Conservation (phyloP, 129 eudicot genomes). For the Oenanthe sinensis region DNA sequence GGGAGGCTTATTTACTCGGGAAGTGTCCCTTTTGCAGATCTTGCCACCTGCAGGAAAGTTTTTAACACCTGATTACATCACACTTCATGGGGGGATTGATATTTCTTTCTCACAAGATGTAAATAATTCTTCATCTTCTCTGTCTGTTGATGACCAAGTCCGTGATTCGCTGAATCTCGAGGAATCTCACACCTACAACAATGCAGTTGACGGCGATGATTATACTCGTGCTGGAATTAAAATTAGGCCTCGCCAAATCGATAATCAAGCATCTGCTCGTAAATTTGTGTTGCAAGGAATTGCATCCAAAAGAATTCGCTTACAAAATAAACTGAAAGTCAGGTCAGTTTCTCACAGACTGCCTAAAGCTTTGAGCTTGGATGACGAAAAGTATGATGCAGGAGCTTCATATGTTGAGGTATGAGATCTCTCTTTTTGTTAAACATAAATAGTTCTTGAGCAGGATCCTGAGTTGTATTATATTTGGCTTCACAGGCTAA, state of each 20-base stretch:
- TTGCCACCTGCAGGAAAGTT: background rate
- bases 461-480: background rate
- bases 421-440: conserved; percentile 5
- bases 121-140: background rate
- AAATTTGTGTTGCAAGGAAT: conserved; percentile 28
- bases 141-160: conserved; percentile 14
- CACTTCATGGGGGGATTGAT: background rate
- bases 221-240: conserved; percentile 26
- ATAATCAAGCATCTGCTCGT: conserved; percentile 9
- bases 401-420: conserved; percentile 15
- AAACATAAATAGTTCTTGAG: too few species aligned
- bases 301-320: conserved; percentile 41
- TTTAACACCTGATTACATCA: background rate
- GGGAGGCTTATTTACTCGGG: background rate
- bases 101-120: background rate
- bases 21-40: background rate
- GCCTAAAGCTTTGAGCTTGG: conserved; percentile 5
- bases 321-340: conserved; percentile 23
- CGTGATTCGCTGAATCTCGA: conserved; percentile 2
- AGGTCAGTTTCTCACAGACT: conserved; percentile 15
- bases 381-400: conserved; percentile 10
- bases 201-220: conserved; percentile 11
- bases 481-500: conserved; percentile 22
- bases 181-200: background rate
- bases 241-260: conserved; percentile 19